phyloP scores from a whole-genome alignment of 2,329 filamentous ascomycete species.

The Fragosphaeria purpurea region DNA sequence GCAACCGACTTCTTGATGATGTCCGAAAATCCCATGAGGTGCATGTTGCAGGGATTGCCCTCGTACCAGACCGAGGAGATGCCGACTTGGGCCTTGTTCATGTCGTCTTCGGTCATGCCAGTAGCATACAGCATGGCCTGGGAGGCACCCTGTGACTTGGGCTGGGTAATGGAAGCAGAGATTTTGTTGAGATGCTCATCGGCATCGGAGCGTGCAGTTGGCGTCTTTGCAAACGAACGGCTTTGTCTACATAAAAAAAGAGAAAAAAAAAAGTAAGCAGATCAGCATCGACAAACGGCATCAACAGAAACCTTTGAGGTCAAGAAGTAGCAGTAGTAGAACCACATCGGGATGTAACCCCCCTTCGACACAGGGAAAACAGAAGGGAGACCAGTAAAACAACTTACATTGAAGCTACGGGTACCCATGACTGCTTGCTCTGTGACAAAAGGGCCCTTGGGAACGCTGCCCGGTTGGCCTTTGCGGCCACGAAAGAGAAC shows the following conservation, averaged over 20 bases:
- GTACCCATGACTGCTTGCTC: not conserved
- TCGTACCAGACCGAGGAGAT: slow-evolving; percentile 98
- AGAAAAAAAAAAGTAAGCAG: not conserved
- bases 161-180: slow-evolving; percentile 80
- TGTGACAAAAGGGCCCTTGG: not conserved
- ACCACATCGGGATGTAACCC: too few species aligned
- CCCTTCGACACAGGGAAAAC: not conserved
- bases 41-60: slow-evolving; percentile 99
- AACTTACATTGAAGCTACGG: slow-evolving; percentile 1
- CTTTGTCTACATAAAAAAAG: slow-evolving; percentile 20
- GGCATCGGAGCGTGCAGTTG: slow-evolving; percentile 33
- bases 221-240: slow-evolving; percentile 41
- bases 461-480: slow-evolving; percentile 1
- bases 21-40: slow-evolving; percentile 80
- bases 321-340: too few species aligned
- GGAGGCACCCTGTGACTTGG: slow-evolving; percentile 94
- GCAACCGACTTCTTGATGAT: slow-evolving; percentile 54
- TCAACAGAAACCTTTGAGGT: too few species aligned
- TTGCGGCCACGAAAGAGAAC: slow-evolving; percentile 5
- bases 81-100: slow-evolving; percentile 94
- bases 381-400: not conserved
- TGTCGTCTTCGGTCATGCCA: slow-evolving; percentile 72
- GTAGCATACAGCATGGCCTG: slow-evolving; percentile 99
- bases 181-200: slow-evolving; percentile 65
- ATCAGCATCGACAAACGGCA: not conserved